A percentile compares a stretch with the other conserved stretches of the same genome.
These are phyloP conservation scores for Aspergillus sp. DNA, from an alignment of 2,329 filamentous ascomycete genomes.

Conservation along the genomic window DNA sequence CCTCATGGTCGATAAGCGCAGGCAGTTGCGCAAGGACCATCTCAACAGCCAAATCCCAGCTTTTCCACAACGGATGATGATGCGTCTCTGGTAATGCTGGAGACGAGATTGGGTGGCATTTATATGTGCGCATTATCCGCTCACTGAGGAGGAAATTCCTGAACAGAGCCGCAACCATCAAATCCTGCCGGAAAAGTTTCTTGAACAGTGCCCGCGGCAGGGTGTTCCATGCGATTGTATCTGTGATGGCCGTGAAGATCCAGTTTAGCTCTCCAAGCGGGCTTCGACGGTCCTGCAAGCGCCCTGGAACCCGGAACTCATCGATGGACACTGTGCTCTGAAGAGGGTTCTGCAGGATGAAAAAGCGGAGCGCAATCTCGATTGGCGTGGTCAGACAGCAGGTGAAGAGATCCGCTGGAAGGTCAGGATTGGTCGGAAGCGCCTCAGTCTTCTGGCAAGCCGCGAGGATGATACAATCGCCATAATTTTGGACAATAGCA, in stretches of 20 bases:
- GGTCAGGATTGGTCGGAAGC: slow-evolving; percentile 86
- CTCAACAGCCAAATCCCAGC: slow-evolving; percentile 96
- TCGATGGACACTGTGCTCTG: slow-evolving; percentile 69
- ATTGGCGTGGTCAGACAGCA: slow-evolving; percentile 95
- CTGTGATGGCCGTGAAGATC: slow-evolving; percentile 99
- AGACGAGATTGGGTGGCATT: slow-evolving; percentile 90
- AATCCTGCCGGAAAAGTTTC: slow-evolving; percentile 93
- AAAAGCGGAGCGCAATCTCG: slow-evolving; percentile 94
- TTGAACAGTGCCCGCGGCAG: slow-evolving; percentile 87
- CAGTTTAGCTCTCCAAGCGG: slow-evolving; percentile 96
- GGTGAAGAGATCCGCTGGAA: slow-evolving; percentile 94
- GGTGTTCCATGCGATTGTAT: slow-evolving; percentile 98
- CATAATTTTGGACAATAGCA: slow-evolving; percentile 62
- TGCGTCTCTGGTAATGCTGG: slow-evolving; percentile 92
- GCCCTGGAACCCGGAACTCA: slow-evolving; percentile 83
- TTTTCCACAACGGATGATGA: slow-evolving; percentile 92
- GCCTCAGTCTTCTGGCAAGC: slow-evolving; percentile 90
- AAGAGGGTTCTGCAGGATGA: slow-evolving; percentile 86
- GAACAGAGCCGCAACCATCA: slow-evolving; percentile 98
- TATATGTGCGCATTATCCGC: slow-evolving; percentile 92
- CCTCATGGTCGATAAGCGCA: slow-evolving; percentile 72
- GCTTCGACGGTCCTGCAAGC: slow-evolving; percentile 87
- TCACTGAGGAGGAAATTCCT: slow-evolving; percentile 94
- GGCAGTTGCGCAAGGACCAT: slow-evolving; percentile 90
- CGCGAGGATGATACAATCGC: slow-evolving; percentile 87